Evolutionary conservation across 2,329 filamentous ascomycete species (phyloP), one percentile per base, ranked within the genome.

Genomic region (Fusarium nisikadoi): DNA sequence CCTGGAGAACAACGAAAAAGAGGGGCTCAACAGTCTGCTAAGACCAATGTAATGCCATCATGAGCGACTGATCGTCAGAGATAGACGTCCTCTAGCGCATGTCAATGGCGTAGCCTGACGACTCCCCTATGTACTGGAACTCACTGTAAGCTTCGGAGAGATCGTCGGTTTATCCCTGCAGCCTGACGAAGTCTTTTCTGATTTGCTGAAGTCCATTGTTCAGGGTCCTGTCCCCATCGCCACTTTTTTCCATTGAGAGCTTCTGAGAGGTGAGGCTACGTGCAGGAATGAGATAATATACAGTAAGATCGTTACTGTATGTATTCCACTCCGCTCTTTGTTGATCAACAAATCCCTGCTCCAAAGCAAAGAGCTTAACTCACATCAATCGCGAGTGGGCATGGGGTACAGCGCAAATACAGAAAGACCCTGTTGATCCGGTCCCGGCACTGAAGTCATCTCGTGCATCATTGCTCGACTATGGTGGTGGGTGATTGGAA

Each of bases 401-500:
- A 65, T 58, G 62, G 59, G 47, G 54, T 29, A 53, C 41, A 47
- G 27, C 25, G 62, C 64, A 38, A 46, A 62, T 46, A 50, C 42
- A 69, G 71, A 64, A 76, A 73, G 74, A 75, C 73, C 67, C 73
- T 77, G 75, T 54, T 73, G 75, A 77, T 77, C 75, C 52, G 47
- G 68, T 49, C 36, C 64, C 63, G 63, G 67, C 61, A 71, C 59
- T 75, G 69, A 71, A 70, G 67, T 76, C 69, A 75, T 71, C 36
- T 59, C 60, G 41, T 62, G 52, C 66, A 70, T 73, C 58, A 56
- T 60, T 23, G 27, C 45, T 66, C n/a, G 35, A 17, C 33, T 59
- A 25, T 62, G 61, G 55, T 38, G 56, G 65, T 47, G 53, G 56
- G 53, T 35, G 62, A 63, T 71, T 66, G 67, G 56, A 57, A 54